Conservation (phyloP, 1,284 basidiomycete genomes). For the Tylopilus orsonianus region DNA sequence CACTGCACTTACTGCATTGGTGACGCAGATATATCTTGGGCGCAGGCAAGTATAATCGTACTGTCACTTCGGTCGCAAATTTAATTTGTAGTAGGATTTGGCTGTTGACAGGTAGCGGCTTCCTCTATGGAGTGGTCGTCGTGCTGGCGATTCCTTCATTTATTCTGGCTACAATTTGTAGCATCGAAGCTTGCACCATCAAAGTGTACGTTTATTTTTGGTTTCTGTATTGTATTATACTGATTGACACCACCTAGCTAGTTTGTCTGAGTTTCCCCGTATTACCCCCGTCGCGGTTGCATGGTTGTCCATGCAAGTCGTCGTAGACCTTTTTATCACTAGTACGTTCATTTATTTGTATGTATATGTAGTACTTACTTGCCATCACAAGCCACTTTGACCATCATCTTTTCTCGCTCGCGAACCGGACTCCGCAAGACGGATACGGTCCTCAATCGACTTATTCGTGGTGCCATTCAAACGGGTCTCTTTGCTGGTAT, state of each 20-base stretch:
- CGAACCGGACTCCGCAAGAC: not conserved
- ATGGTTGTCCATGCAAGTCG: not conserved
- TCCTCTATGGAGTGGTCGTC: not conserved
- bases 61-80: not conserved
- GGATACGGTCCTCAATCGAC: not conserved
- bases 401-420: not conserved
- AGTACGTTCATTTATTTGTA: not conserved
- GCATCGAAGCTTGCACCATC: not conserved
- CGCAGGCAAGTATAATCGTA: not conserved
- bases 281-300: not conserved
- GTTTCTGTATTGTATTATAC: not conserved
- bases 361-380: not conserved
- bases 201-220: not conserved
- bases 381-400: not conserved
- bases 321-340: not conserved
- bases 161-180: not conserved
- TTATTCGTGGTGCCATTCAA: conserved; percentile 1
- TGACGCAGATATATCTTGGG: conserved; percentile 1
- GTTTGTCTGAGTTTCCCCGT: not conserved
- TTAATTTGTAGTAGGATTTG: not conserved
- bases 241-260: conserved; percentile 12
- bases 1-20: not conserved
- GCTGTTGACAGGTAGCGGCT: not conserved
- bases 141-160: not conserved
- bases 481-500: not conserved